These are phyloP conservation scores for Quercus mongolica DNA, from an alignment of 306 rosid genomes.

Conservation along the genomic window DNA sequence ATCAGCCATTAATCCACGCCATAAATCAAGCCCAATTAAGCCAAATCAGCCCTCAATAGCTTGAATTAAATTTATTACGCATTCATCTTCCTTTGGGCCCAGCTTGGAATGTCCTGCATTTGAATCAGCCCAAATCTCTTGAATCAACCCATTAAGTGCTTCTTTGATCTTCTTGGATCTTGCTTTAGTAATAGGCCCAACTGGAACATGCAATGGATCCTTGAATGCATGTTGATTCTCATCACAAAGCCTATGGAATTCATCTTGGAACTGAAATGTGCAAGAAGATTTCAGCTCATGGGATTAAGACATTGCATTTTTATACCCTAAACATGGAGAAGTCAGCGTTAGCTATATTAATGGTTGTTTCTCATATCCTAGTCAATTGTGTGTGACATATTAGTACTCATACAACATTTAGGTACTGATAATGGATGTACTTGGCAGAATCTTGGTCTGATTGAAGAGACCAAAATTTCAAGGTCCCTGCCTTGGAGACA, in stretches of 20 bases:
- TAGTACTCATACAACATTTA: conserved; percentile 10
- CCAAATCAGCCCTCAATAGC: no score
- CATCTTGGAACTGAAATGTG: conserved; percentile 97
- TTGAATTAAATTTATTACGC: no score
- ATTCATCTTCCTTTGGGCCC: no score
- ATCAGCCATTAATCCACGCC: no score
- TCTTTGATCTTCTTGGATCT: no score
- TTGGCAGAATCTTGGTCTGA: conserved; percentile 86
- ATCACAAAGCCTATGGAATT: conserved; percentile 57
- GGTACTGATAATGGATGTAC: conserved; percentile 12
- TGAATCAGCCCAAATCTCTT: no score
- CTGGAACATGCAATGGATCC: no score
- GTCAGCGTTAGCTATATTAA: conserved; percentile 75
- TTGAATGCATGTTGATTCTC: no score
- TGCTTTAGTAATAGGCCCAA: no score
- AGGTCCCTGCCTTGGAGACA: conserved; percentile 90
- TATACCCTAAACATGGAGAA: conserved; percentile 96
- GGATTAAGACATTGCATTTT: conserved; percentile 83
- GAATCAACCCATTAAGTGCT: no score
- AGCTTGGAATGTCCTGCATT: no score
- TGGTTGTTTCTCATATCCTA: conserved; percentile 37
- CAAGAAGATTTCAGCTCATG: conserved; percentile 87
- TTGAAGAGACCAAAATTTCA: conserved; percentile 77
- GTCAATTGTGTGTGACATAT: conserved; percentile 15
- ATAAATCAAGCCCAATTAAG: no score